phyloP scores from a whole-genome alignment of 1,284 basidiomycete genomes.

The Moniliella sp. region DNA sequence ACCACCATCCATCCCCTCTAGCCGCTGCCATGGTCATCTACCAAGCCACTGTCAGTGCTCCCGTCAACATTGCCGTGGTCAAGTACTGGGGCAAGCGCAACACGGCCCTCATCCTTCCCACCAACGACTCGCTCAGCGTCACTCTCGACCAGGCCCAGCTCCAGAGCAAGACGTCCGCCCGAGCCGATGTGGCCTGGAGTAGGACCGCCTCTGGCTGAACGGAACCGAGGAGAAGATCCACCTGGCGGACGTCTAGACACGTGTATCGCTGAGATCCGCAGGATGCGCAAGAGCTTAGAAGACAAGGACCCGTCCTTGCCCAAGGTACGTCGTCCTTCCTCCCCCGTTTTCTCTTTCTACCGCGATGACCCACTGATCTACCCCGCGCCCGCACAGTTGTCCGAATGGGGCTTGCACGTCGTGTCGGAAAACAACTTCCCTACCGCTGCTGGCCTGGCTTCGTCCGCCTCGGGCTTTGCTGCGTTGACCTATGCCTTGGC shows the following conservation, averaged over 20 bases:
- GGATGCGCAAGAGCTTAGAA: slow-evolving; percentile 54
- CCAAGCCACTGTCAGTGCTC: slow-evolving; percentile 73
- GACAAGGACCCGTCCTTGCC: slow-evolving; percentile 20
- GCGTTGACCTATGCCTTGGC: slow-evolving; percentile 77
- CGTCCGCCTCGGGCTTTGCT: slow-evolving; percentile 87
- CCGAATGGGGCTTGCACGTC: slow-evolving; percentile 42
- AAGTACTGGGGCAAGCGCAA: slow-evolving; percentile 92
- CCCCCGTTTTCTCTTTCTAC: too few relatives aligned
- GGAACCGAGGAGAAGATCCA: slow-evolving; percentile 70
- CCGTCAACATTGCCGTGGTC: slow-evolving; percentile 88
- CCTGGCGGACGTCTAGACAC: slow-evolving; percentile 60
- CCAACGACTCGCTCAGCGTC: slow-evolving; percentile 91
- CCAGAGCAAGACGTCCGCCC: slow-evolving; percentile 73
- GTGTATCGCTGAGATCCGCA: slow-evolving; percentile 71
- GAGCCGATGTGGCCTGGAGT: slow-evolving; percentile 54
- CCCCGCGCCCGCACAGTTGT: too few relatives aligned
- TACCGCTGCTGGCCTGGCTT: slow-evolving; percentile 88
- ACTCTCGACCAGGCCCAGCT: slow-evolving; percentile 91
- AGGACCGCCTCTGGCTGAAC: slow-evolving; percentile 66
- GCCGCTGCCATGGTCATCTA: slow-evolving; percentile 42
- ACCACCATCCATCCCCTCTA: too few relatives aligned
- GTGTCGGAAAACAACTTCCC: slow-evolving; percentile 92
- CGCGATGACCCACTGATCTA: too few relatives aligned
- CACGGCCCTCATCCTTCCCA: slow-evolving; percentile 78
- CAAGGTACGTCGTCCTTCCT: too few relatives aligned